Conservation (phyloP, 495 filamentous ascomycete genomes). For the Aspergillus egyptiacus region DNA sequence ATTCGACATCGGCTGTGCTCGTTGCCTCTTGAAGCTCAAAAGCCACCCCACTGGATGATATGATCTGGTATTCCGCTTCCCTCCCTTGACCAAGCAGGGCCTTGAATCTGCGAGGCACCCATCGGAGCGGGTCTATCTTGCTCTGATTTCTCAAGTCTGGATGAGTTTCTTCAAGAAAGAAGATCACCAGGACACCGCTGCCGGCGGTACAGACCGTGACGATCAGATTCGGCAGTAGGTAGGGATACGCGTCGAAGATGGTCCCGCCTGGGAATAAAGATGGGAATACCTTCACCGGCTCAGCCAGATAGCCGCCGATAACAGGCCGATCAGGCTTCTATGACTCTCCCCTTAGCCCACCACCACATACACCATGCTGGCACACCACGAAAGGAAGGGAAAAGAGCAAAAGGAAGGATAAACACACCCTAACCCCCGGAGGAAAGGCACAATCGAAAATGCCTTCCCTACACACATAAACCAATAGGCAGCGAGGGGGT, state of each 20-base stretch:
- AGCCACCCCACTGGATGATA: background rate
- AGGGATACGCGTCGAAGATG: background rate
- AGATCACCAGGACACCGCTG: background rate
- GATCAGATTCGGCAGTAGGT: background rate
- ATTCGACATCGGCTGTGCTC: background rate
- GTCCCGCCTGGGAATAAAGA: background rate
- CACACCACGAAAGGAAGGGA: background rate
- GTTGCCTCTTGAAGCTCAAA: background rate
- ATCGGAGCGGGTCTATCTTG: background rate
- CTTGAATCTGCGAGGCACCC: background rate
- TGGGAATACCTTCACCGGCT: background rate
- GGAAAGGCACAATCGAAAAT: background rate
- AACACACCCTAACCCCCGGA: background rate
- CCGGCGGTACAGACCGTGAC: background rate
- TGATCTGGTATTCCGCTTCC: background rate
- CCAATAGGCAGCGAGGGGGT: too few relatives aligned
- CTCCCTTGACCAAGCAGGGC: background rate
- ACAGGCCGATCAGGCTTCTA: background rate
- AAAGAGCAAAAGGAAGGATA: too few relatives aligned
- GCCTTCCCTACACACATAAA: background rate
- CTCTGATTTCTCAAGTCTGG: background rate
- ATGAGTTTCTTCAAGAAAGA: background rate
- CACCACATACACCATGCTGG: background rate
- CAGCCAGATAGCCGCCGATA: background rate
- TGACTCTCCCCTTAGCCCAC: background rate